phyloP scores from a whole-genome alignment of 1,284 basidiomycete genomes.

The Xanthoconium separans region DNA sequence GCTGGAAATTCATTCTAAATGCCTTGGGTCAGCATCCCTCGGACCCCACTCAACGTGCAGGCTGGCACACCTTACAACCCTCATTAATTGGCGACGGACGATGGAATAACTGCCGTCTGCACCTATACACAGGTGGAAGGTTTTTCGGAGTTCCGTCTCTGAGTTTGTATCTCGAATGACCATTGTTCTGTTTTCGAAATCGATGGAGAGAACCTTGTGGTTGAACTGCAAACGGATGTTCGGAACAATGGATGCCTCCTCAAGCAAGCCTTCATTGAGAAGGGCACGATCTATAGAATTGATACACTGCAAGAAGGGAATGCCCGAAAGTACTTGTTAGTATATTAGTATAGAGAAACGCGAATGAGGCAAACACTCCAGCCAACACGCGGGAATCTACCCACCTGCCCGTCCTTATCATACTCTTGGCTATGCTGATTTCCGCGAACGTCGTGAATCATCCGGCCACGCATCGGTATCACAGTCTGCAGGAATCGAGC shows the following conservation, averaged over 20 bases:
- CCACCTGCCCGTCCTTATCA: constrained; percentile 83
- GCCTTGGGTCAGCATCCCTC: constrained; percentile 18
- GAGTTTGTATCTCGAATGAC: constrained; percentile 46
- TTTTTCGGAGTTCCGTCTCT: constrained; percentile 44
- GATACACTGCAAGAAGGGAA: constrained; percentile 63
- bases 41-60: constrained; percentile 6
- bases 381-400: constrained; percentile 32
- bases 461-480: constrained; percentile 93
- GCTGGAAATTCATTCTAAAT: constrained; percentile 87
- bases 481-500: constrained; percentile 75
- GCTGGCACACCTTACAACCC: constrained; percentile 70
- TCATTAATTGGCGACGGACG: constrained; percentile 87
- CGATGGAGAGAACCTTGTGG: constrained; percentile 71
- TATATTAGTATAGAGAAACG: constrained; percentile 21
- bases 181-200: constrained; percentile 70
- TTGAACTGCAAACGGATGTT: constrained; percentile 76
- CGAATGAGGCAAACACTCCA: constrained; percentile 21
- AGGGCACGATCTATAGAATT: constrained; percentile 90
- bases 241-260: constrained; percentile 61
- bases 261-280: constrained; percentile 84
- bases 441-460: constrained; percentile 86
- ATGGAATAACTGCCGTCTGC: constrained; percentile 89
- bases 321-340: constrained; percentile 23
- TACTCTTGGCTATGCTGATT: constrained; percentile 80
- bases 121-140: constrained; percentile 85